These are phyloP conservation scores for Lumnitzera littorea DNA, from an alignment of 345 rosid genomes.

Conservation along the genomic window DNA sequence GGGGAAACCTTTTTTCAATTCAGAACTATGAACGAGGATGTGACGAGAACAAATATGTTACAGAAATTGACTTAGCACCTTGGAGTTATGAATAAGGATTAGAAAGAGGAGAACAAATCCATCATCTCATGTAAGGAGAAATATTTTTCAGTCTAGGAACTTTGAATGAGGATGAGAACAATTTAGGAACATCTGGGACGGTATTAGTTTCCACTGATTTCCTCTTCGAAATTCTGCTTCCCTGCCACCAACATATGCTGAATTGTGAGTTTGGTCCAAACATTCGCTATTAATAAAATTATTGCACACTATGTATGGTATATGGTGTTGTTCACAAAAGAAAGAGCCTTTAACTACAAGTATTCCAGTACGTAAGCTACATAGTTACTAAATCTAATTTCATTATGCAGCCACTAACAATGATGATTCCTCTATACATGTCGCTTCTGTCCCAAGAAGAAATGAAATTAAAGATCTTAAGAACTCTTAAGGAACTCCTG, in stretches of 20 bases:
- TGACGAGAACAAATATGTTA: slow-evolving; percentile 11
- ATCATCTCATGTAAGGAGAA: slow-evolving; percentile 16
- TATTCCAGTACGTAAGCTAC: too few species aligned
- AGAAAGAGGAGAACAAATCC: not conserved
- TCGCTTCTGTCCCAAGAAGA: too few species aligned
- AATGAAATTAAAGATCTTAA: too few species aligned
- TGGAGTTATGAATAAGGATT: not conserved
- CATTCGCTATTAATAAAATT: not conserved
- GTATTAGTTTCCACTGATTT: slow-evolving; percentile 25
- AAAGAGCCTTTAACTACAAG: too few species aligned
- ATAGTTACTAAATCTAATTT: too few species aligned
- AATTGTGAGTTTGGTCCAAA: not conserved
- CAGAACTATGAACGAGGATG: slow-evolving; percentile 64
- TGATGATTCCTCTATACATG: too few species aligned
- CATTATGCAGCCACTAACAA: too few species aligned
- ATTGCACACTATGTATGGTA: too few species aligned
- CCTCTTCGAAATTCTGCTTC: slow-evolving; percentile 49
- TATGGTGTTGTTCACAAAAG: too few species aligned
- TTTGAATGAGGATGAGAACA: slow-evolving; percentile 62
- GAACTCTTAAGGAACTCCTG: too few species aligned
- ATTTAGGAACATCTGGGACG: slow-evolving; percentile 42
- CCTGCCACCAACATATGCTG: slow-evolving; percentile 28
- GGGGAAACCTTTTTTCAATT: slow-evolving; percentile 47
- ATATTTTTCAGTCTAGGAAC: slow-evolving; percentile 67
- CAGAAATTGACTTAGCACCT: too few species aligned